These are phyloP conservation scores for Globisporangium okanoganense DNA, from an alignment of 352 stramenopile genomes.

Conservation along the genomic window DNA sequence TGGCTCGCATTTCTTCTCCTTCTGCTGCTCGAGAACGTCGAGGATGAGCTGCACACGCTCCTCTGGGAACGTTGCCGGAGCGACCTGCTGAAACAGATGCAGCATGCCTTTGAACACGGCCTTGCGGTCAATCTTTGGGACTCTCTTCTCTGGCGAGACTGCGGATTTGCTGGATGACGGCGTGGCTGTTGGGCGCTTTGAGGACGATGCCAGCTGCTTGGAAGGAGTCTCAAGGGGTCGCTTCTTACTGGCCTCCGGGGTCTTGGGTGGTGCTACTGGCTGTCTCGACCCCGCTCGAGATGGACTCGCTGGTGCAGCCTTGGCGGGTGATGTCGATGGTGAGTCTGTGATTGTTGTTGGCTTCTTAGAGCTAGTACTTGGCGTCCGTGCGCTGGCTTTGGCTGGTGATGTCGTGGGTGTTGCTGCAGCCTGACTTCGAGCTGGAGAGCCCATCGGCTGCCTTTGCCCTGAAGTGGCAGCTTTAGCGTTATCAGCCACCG, in stretches of 20 bases:
- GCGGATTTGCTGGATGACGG: background rate
- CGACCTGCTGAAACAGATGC: conserved; percentile 33
- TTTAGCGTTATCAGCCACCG: background rate
- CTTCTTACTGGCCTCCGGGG: conserved; percentile 5
- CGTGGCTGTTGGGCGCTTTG: conserved; percentile 11
- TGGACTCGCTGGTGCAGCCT: conserved; percentile 1
- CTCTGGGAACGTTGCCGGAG: conserved; percentile 27
- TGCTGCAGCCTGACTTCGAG: conserved; percentile 5
- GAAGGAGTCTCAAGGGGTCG: background rate
- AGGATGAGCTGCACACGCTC: conserved; percentile 49
- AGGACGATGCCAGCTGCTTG: background rate
- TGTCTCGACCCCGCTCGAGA: background rate
- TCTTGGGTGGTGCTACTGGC: conserved; percentile 7
- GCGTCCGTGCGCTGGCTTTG: background rate
- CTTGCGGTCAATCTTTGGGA: conserved; percentile 19
- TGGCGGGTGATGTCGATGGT: background rate
- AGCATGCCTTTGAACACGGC: conserved; percentile 34
- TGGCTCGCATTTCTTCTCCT: conserved; percentile 25
- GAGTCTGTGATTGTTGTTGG: background rate
- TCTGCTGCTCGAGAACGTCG: conserved; percentile 32
- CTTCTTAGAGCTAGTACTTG: background rate
- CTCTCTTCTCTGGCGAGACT: background rate
- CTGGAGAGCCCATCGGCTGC: background rate
- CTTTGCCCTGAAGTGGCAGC: background rate
- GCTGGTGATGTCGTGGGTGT: conserved; percentile 5